A percentile compares a stretch with the other conserved stretches of the same genome.
phyloP scores from a whole-genome alignment of 2,329 filamentous ascomycete genomes.

The Ascochyta viciae-villosae region DNA sequence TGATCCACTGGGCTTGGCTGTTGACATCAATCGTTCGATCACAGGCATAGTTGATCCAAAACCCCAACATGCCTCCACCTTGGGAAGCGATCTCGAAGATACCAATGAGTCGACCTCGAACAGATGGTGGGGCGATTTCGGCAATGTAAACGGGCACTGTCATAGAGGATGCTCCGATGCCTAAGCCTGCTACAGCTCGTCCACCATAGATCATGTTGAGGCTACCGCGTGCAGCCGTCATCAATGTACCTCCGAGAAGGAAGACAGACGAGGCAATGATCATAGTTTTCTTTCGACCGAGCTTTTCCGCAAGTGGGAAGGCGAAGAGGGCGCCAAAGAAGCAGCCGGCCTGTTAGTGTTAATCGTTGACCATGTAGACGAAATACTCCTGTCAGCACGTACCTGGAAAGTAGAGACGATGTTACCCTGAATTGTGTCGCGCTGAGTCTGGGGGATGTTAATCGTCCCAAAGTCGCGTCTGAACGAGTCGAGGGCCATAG shows the following conservation, averaged over 20 bases:
- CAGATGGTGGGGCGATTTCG: conserved; percentile 63
- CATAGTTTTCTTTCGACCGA: conserved; percentile 58
- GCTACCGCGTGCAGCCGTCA: conserved; percentile 47
- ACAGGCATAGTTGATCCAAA: conserved; percentile 54
- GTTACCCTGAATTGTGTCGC: conserved; percentile 50
- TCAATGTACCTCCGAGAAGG: conserved; percentile 50
- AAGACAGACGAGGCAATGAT: conserved; percentile 56
- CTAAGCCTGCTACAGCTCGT: conserved; percentile 48
- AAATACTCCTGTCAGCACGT: background rate
- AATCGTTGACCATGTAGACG: background rate
- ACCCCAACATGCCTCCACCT: conserved; percentile 61
- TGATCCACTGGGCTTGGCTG: conserved; percentile 65
- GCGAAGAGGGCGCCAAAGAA: conserved; percentile 52
- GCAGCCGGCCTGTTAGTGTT: conserved; percentile 33
- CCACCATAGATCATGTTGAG: conserved; percentile 48
- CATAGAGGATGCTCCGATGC: conserved; percentile 49
- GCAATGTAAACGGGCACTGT: conserved; percentile 50
- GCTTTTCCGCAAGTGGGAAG: conserved; percentile 57
- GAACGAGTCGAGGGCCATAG: conserved; percentile 51
- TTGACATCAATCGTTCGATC: conserved; percentile 52
- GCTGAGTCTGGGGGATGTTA: conserved; percentile 35
- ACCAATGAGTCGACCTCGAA: conserved; percentile 70
- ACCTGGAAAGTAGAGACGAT: conserved; percentile 50
- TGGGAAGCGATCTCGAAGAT: conserved; percentile 73
- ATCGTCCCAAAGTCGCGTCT: conserved; percentile 46